Evolutionary conservation across 805 yeast genomes (phyloP).

Genomic region (Ogataea salicorniae): DNA sequence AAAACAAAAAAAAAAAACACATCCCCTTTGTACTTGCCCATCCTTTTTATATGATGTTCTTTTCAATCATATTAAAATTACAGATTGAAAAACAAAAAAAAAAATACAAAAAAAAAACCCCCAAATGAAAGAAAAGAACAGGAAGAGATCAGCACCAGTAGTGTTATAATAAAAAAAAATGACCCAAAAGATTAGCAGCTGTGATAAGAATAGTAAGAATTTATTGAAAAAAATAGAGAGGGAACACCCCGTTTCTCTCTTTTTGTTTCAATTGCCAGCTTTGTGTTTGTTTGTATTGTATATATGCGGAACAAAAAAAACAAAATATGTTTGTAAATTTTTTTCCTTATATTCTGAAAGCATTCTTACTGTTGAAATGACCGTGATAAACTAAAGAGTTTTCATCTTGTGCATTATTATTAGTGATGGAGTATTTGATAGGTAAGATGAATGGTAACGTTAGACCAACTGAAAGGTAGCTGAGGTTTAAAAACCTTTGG

Average conservation of each 20-base stretch:
- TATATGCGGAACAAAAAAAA: no score
- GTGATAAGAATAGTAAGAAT: conserved; percentile 17
- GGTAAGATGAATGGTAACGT: conserved; percentile 33
- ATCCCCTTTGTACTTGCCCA: no score
- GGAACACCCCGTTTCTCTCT: no score
- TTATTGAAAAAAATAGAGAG: neutral
- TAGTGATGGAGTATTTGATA: conserved; percentile 22
- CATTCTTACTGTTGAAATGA: conserved; percentile 26
- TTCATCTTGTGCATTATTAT: conserved; percentile 1
- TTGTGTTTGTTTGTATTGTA: neutral
- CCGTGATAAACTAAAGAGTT: conserved; percentile 19
- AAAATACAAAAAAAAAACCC: no score
- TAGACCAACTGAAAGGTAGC: conserved; percentile 30
- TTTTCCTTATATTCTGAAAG: conserved; percentile 25
- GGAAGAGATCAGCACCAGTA: no score
- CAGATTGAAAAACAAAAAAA: no score
- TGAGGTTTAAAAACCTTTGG: conserved; percentile 23
- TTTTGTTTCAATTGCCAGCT: neutral
- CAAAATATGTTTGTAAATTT: neutral
- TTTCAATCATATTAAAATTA: no score
- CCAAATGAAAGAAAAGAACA: no score
- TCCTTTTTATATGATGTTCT: no score
- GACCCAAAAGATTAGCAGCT: conserved; percentile 63
- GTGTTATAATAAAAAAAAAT: conserved; percentile 34
- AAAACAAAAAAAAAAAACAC: no score